Evolutionary conservation across 75 land plant species (phyloP).

Genomic region (Pinus taeda): DNA sequence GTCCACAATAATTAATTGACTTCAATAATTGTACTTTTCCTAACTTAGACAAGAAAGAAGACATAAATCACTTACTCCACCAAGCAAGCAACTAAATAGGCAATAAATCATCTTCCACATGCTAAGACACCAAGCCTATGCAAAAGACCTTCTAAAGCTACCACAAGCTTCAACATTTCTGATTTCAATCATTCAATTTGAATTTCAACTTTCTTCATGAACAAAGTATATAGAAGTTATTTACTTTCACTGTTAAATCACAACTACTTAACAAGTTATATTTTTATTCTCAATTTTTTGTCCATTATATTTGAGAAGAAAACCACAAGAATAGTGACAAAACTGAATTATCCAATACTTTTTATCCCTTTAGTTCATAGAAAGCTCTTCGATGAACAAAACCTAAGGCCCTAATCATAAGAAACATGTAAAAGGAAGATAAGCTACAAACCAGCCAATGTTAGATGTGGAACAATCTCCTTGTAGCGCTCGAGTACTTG

Average conservation of each 20-base stretch:
- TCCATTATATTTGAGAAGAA: neutral
- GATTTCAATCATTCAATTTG: no score
- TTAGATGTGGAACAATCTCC: slow-evolving; percentile 45
- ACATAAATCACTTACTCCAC: no score
- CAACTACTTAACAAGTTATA: neutral
- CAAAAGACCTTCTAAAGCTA: no score
- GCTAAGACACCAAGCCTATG: no score
- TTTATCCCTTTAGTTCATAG: neutral
- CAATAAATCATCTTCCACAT: no score
- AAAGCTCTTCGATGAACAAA: neutral
- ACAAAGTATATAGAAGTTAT: neutral
- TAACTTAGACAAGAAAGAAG: no score
- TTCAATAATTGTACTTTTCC: no score
- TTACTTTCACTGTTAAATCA: no score
- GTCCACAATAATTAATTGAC: no score
- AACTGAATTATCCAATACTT: neutral
- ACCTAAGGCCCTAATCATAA: neutral
- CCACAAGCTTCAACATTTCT: no score
- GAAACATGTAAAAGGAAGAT: neutral
- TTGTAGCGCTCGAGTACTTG: slow-evolving; percentile 42
- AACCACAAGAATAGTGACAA: neutral
- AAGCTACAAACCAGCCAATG: slow-evolving; percentile 37
- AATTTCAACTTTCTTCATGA: no score
- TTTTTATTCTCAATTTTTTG: neutral
- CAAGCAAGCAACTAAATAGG: no score